phyloP scores from a whole-genome alignment of 768 basidiomycete genomes.

The Panellus pusillus region DNA sequence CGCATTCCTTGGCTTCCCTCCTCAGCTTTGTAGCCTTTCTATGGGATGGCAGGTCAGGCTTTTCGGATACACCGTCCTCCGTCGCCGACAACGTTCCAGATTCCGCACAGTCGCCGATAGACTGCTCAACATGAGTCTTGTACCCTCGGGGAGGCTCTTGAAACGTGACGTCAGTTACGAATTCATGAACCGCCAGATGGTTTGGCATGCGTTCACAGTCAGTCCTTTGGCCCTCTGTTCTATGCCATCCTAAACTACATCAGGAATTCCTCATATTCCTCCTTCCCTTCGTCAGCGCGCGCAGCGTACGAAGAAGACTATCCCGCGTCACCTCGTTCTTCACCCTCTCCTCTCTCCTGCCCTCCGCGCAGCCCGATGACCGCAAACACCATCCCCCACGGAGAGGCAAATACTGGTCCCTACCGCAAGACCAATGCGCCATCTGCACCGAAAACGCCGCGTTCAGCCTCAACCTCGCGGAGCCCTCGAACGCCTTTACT shows the following conservation, averaged over 20 bases:
- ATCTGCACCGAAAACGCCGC: slow-evolving; percentile 84
- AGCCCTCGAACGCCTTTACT: slow-evolving; percentile 52
- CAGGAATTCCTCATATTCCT: slow-evolving; percentile 96
- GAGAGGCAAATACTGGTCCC: slow-evolving; percentile 63
- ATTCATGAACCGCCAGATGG: slow-evolving; percentile 99
- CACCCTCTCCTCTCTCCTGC: slow-evolving; percentile 32
- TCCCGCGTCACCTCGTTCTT: slow-evolving; percentile 36
- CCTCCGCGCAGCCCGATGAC: slow-evolving; percentile 4
- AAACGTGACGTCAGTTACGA: slow-evolving; percentile 93
- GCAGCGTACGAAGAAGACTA: slow-evolving; percentile 59
- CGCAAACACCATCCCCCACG: slow-evolving; percentile 18
- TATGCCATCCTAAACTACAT: slow-evolving; percentile 1
- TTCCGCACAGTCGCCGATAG: slow-evolving; percentile 85
- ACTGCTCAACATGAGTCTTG: slow-evolving; percentile 69
- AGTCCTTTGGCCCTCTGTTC: slow-evolving; percentile 27
- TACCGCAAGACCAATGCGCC: slow-evolving; percentile 79
- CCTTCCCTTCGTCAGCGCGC: slow-evolving; percentile 78
- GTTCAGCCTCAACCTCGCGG: slow-evolving; percentile 55
- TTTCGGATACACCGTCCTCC: background rate
- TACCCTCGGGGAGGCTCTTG: slow-evolving; percentile 66
- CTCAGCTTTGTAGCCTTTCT: slow-evolving; percentile 83
- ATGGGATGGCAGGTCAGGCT: slow-evolving; percentile 77
- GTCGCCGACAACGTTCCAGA: slow-evolving; percentile 39
- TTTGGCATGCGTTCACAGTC: slow-evolving; percentile 98
- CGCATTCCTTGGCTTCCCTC: slow-evolving; percentile 61